Conservation (phyloP, 2,329 filamentous ascomycete species). For the Colletotrichum magnum region DNA sequence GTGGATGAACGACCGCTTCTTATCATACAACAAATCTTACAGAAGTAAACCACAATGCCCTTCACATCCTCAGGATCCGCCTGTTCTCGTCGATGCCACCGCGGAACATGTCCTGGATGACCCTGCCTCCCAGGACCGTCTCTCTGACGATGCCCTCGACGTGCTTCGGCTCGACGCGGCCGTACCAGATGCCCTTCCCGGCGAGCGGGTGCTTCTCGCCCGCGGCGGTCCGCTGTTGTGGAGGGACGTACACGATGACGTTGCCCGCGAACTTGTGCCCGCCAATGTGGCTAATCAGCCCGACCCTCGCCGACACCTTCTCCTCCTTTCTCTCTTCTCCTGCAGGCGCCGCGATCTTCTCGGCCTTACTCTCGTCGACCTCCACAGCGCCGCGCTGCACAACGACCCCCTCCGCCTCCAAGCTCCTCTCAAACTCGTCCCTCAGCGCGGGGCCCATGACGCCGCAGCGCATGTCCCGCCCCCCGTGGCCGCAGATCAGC, state of each 20-base stretch:
- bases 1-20: not conserved
- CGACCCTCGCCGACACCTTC: slow-evolving; percentile 70
- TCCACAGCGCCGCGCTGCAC: slow-evolving; percentile 63
- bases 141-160: slow-evolving; percentile 82
- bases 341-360: slow-evolving; percentile 25
- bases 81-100: slow-evolving; percentile 74
- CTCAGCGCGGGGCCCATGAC: slow-evolving; percentile 81
- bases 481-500: slow-evolving; percentile 89
- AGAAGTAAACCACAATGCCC: not conserved
- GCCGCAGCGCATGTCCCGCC: slow-evolving; percentile 86
- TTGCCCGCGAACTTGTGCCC: slow-evolving; percentile 91
- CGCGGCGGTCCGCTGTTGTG: slow-evolving; percentile 55
- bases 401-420: slow-evolving; percentile 64
- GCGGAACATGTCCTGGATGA: slow-evolving; percentile 80
- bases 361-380: slow-evolving; percentile 46
- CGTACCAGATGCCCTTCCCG: slow-evolving; percentile 86
- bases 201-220: slow-evolving; percentile 70
- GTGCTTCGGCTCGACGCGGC: slow-evolving; percentile 80
- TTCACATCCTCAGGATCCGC: slow-evolving; percentile 63
- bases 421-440: slow-evolving; percentile 75
- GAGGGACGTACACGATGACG: slow-evolving; percentile 84
- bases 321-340: slow-evolving; percentile 33
- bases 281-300: slow-evolving; percentile 83
- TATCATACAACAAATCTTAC: slow-evolving; percentile 22
- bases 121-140: slow-evolving; percentile 76